phyloP scores from a whole-genome alignment of 2,329 filamentous ascomycete genomes.

The Colletotrichum viniferum region DNA sequence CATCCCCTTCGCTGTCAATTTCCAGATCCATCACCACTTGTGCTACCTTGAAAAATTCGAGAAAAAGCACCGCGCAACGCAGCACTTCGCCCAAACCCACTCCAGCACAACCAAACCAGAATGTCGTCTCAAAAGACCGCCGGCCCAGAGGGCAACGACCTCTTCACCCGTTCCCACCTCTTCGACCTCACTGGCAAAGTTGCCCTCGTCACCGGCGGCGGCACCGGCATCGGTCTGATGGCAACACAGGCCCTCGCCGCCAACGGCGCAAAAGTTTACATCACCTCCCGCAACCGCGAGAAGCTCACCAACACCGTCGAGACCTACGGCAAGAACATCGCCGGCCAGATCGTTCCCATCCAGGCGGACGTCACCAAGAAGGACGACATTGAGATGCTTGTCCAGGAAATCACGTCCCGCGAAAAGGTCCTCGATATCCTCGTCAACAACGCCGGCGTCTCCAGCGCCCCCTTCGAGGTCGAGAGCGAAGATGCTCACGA shows the following conservation, averaged over 20 bases:
- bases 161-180: slow-evolving; percentile 40
- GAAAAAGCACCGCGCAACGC: neutral
- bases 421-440: slow-evolving; percentile 67
- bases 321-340: slow-evolving; percentile 56
- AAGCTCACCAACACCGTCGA: slow-evolving; percentile 66
- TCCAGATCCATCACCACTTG: neutral
- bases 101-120: neutral
- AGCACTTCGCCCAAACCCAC: neutral
- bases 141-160: slow-evolving; percentile 26
- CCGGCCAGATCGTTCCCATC: slow-evolving; percentile 64
- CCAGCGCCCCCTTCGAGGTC: slow-evolving; percentile 59
- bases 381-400: slow-evolving; percentile 60
- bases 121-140: slow-evolving; percentile 22
- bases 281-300: slow-evolving; percentile 67
- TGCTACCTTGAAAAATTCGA: neutral
- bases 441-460: slow-evolving; percentile 72
- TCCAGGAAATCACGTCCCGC: slow-evolving; percentile 56
- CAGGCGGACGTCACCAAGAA: slow-evolving; percentile 68
- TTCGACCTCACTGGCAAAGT: slow-evolving; percentile 48
- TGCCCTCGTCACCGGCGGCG: slow-evolving; percentile 53
- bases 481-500: slow-evolving; percentile 56
- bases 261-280: slow-evolving; percentile 74
- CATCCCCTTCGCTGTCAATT: too few relatives aligned
- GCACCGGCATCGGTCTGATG: slow-evolving; percentile 72
- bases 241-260: slow-evolving; percentile 68